Evolutionary conservation across 108 stramenopile genomes (phyloP), one percentile per base, ranked within the genome.

Genomic region (Mayamaea pseudoterrestris): DNA sequence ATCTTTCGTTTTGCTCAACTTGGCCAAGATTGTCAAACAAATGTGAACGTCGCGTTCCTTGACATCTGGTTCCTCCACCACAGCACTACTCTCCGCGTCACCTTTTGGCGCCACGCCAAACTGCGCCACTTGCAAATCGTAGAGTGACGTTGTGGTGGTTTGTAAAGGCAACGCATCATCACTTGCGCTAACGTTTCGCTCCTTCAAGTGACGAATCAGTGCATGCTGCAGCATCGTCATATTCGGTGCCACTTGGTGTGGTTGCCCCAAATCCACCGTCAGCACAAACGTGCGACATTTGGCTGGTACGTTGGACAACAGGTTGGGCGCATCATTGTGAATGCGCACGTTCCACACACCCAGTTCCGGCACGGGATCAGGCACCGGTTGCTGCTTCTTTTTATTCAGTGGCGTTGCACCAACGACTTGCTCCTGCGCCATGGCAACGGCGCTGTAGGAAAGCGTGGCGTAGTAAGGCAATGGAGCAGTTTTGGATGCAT

Each of bases 361-460:
- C 45, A 82, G 48, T 57, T 77, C 69, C 1, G 80, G 80, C 18
- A 30, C 44, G 20, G 18, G 25, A 35, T 54, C 59, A 27, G 8
- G 17, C 60, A 25, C 57, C 52, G 24, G 22, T 27, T 18, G 65
- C 50, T 5, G 56, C 45, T 20, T 53, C 64, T 5, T 71, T 66
- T 50, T 76, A 66, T n/a, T 44, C 44, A 3, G 44, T 21, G 8
- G 26, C n/a, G 4, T n/a, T 27, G 18, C 24, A 44, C 4, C n/a
- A n/a, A n/a, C n/a, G n/a, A n/a, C n/a, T n/a, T n/a, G n/a, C n/a
- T n/a, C n/a, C n/a, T n/a, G n/a, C n/a, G n/a, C n/a, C n/a, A n/a
- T n/a, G n/a, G n/a, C n/a, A n/a, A 85, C 58, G 4, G 83, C 79
- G 42, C 81, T 79, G 54, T 76, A 85, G 0, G 77, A 68, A 30